These are phyloP conservation scores for Paecilomyces sp. DNA, from an alignment of 2,329 filamentous ascomycete species.

Conservation along the genomic window DNA sequence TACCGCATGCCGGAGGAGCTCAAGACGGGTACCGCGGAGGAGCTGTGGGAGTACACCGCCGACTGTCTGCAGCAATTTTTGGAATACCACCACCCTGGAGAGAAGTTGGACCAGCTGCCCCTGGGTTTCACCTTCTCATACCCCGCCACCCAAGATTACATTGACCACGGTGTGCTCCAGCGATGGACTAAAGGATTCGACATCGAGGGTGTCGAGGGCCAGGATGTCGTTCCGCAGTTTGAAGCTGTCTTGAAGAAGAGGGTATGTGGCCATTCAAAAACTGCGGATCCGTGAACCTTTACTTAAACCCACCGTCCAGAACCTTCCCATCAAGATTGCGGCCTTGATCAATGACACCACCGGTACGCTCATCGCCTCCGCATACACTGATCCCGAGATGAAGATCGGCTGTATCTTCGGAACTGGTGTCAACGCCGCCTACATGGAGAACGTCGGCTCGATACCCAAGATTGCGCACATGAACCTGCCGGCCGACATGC, in stretches of 20 bases:
- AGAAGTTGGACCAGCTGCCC: constrained; percentile 56
- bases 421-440: constrained; percentile 95
- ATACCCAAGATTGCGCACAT: constrained; percentile 91
- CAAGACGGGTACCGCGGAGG: constrained; percentile 74
- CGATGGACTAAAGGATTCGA: constrained; percentile 98
- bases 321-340: constrained; percentile 83
- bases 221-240: constrained; percentile 85
- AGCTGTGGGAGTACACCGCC: constrained; percentile 92
- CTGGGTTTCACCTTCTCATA: constrained; percentile 97
- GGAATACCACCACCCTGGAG: constrained; percentile 68
- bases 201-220: constrained; percentile 81
- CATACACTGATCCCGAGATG: constrained; percentile 90
- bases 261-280: constrained; percentile 36
- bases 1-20: constrained; percentile 92
- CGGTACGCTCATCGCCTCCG: constrained; percentile 90
- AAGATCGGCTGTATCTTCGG: constrained; percentile 97
- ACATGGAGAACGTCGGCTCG: constrained; percentile 88
- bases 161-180: constrained; percentile 86
- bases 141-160: constrained; percentile 85
- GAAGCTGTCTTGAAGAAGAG: constrained; percentile 67
- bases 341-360: constrained; percentile 98
- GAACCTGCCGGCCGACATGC: constrained; percentile 74
- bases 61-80: constrained; percentile 89
- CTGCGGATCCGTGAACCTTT: neutral
- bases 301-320: constrained; percentile 39